These are phyloP conservation scores for Moelleriella libera DNA, from an alignment of 2,329 filamentous ascomycete genomes.

Conservation along the genomic window DNA sequence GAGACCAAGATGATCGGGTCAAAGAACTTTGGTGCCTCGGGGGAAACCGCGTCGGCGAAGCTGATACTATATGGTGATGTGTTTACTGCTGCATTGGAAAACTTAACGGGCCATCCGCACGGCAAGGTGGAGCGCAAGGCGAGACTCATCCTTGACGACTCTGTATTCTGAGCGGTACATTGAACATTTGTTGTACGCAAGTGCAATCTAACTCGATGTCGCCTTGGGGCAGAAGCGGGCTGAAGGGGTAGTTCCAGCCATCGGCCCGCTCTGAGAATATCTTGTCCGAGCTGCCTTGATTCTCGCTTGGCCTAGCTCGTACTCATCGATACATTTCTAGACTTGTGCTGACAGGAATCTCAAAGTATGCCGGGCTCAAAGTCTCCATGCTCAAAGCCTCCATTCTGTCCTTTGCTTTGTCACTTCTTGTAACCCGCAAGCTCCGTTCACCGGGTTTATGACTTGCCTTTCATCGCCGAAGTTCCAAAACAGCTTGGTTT, in stretches of 20 bases:
- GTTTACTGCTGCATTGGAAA: background rate
- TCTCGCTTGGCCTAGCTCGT: slow-evolving; percentile 18
- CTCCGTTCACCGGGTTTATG: background rate
- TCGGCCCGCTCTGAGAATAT: slow-evolving; percentile 14
- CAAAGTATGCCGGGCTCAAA: too few species aligned
- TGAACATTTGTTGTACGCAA: slow-evolving; percentile 6
- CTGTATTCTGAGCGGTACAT: slow-evolving; percentile 66
- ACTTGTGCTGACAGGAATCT: too few species aligned
- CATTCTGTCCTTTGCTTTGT: too few species aligned
- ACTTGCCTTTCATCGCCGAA: background rate
- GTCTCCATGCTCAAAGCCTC: too few species aligned
- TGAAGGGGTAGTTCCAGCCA: slow-evolving; percentile 23
- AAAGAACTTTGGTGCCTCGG: too few species aligned
- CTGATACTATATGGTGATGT: background rate
- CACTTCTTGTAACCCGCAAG: too few species aligned
- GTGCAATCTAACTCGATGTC: slow-evolving; percentile 2
- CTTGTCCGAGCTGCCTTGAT: slow-evolving; percentile 1
- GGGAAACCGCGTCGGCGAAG: too few species aligned
- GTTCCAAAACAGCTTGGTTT: background rate
- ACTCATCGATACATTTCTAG: slow-evolving; percentile 26
- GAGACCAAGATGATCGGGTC: too few species aligned
- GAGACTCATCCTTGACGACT: slow-evolving; percentile 60
- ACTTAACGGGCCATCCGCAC: slow-evolving; percentile 30
- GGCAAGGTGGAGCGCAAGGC: slow-evolving; percentile 66
- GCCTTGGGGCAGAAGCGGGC: slow-evolving; percentile 16